Evolutionary conservation across 2,329 filamentous ascomycete species (phyloP).

Genomic region (Cercospora sp.): DNA sequence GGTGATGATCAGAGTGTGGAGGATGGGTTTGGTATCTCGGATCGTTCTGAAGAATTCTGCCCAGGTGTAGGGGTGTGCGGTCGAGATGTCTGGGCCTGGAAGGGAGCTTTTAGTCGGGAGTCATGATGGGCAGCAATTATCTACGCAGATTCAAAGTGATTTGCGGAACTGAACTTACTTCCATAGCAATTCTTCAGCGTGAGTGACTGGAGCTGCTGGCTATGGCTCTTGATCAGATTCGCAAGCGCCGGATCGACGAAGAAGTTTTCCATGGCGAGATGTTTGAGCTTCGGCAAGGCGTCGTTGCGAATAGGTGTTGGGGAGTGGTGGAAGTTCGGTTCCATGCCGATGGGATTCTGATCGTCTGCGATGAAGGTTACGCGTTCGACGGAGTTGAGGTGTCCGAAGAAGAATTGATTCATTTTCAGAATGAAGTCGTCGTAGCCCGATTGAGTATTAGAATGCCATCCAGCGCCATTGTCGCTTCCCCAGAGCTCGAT

Average conservation of each 20-base stretch:
- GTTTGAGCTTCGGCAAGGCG: conserved; percentile 6
- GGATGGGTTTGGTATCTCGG: not conserved
- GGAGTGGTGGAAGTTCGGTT: not conserved
- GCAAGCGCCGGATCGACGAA: conserved; percentile 12
- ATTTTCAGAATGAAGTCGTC: not conserved
- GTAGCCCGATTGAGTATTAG: conserved; percentile 9
- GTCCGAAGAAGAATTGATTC: conserved; percentile 12
- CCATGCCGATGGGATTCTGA: not conserved
- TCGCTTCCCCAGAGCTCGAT: conserved; percentile 13
- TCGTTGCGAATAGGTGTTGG: not conserved
- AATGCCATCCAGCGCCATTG: conserved; percentile 11
- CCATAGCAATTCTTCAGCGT: conserved; percentile 2
- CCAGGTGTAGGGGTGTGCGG: not conserved
- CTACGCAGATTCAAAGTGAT: not conserved
- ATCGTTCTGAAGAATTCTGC: not conserved
- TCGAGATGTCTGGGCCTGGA: not conserved
- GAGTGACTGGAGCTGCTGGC: conserved; percentile 1
- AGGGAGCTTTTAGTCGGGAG: not conserved
- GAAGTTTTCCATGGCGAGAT: conserved; percentile 8
- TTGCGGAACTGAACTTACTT: not conserved
- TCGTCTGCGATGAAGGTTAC: not conserved
- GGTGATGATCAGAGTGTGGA: not conserved
- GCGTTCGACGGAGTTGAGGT: not conserved
- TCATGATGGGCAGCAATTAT: too few relatives aligned
- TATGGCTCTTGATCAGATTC: not conserved